Base-by-base conservation (phyloP, 73 alveolate species). In the Blepharisma japonicum region DNA sequence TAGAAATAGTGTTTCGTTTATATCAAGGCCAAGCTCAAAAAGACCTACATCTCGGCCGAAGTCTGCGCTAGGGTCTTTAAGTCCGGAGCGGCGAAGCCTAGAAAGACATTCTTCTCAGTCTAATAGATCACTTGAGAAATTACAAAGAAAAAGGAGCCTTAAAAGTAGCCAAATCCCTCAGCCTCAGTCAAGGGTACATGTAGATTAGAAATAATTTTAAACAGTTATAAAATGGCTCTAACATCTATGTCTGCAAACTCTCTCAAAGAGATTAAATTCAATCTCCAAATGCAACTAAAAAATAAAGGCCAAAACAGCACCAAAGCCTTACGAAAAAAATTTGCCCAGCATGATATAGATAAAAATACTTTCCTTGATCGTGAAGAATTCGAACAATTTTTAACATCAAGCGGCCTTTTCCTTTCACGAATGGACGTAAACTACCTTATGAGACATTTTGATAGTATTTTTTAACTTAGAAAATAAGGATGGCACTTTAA, bases 281-380 rank as follows among this genome's bases (percentile, higher is more conserved):
- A 61, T 39, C 47, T 61, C 14, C 74, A 61, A 61, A 61, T 61
- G 74, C 74, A 61, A 61, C 74, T 61, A 5, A 61, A 61, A 61
- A 61, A 61, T 39, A 14, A 25, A 61, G 74, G 74, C 38, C 18
- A 20, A 25, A 14, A n/a, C 14, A 18, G 49, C 38, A 39, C 47
- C 38, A 61, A 61, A 39, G 47, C 18, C 18, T 39, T 61, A 14
- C 74, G 14, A 25, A 14, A 25, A 61, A 61, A 14, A 3, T 61
- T 61, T 25, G n/a, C 5, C 38, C 47, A 61, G 14, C 3, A n/a
- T 2, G 74, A 61, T 39, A 1, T 9, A 3, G 74, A 61, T 25
- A 14, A 61, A 61, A 61, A 39, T 25, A 39, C 47, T 61, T 61
- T 2, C 74, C 46, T 61, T 14, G 47, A 25, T 39, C 74, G 74